Evolutionary conservation across 176 grass and related monocot species (phyloP).

Genomic region (Zea mays): DNA sequence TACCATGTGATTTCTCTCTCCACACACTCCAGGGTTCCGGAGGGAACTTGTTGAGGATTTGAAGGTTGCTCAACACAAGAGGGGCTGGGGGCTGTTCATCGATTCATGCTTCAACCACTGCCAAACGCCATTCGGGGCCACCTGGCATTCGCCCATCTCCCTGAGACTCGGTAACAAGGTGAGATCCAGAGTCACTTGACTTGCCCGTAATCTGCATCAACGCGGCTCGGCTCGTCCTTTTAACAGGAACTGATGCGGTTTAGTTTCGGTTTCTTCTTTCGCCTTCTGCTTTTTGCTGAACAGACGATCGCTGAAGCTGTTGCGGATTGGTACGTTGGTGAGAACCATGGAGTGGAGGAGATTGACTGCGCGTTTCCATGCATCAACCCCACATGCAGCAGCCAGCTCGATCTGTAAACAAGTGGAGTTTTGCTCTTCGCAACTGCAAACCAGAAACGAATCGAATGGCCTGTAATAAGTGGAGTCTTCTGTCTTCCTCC

Average conservation of each 20-base stretch:
- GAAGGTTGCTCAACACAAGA: constrained; percentile 30
- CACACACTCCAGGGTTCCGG: constrained; percentile 37
- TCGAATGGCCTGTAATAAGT: too few relatives aligned
- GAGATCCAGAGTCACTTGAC: neutral
- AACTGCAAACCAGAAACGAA: too few relatives aligned
- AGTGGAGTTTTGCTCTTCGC: neutral
- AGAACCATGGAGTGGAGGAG: constrained; percentile 26
- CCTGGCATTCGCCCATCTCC: constrained; percentile 51
- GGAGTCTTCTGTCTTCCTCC: too few relatives aligned
- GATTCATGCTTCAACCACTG: constrained; percentile 76
- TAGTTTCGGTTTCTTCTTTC: neutral
- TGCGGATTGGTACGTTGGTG: constrained; percentile 66
- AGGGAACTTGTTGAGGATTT: constrained; percentile 35
- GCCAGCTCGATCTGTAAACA: neutral
- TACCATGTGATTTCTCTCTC: neutral
- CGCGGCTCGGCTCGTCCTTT: neutral
- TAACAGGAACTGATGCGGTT: neutral
- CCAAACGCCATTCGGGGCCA: constrained; percentile 41
- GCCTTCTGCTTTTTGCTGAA: neutral
- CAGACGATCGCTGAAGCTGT: constrained; percentile 61
- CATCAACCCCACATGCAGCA: constrained; percentile 55
- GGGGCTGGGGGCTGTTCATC: constrained; percentile 56
- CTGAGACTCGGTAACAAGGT: constrained; percentile 46
- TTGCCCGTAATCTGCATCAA: neutral
- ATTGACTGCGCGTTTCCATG: constrained; percentile 63